phyloP scores from a whole-genome alignment of 306 rosid genomes.

The Trifolium pratense region DNA sequence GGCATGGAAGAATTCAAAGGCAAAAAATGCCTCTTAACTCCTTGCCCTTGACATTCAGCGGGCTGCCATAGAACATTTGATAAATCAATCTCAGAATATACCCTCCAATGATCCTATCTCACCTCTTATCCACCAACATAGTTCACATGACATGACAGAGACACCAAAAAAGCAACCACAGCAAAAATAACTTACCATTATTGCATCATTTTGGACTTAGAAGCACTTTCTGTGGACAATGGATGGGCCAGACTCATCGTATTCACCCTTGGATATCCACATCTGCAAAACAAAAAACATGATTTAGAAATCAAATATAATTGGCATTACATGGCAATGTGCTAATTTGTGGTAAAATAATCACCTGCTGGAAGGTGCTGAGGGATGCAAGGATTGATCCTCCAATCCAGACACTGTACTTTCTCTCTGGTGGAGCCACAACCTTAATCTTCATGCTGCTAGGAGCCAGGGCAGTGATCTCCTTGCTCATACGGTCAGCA shows the following conservation, averaged over 20 bases:
- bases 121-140: conserved; percentile 56
- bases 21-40: conserved; percentile 45
- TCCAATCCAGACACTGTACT: conserved; percentile 99
- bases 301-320: conserved; percentile 36
- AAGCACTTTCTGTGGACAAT: conserved; percentile 99
- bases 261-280: conserved; percentile 98
- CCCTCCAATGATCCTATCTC: conserved; percentile 53
- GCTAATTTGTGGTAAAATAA: not conserved
- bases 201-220: conserved; percentile 59
- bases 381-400: conserved; percentile 99
- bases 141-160: conserved; percentile 69
- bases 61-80: conserved; percentile 46
- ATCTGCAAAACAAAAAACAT: conserved; percentile 57
- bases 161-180: conserved; percentile 82
- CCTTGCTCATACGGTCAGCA: conserved; percentile 99
- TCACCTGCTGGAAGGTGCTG: conserved; percentile 99
- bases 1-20: conserved; percentile 57
- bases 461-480: conserved; percentile 96
- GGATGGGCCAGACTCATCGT: conserved; percentile 95
- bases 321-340: not conserved
- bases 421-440: conserved; percentile 97
- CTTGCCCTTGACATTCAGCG: conserved; percentile 55
- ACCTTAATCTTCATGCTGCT: conserved; percentile 99
- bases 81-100: conserved; percentile 46
- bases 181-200: conserved; percentile 68